Evolutionary conservation across 805 yeast species (phyloP).

Genomic region (Candida verbasci): DNA sequence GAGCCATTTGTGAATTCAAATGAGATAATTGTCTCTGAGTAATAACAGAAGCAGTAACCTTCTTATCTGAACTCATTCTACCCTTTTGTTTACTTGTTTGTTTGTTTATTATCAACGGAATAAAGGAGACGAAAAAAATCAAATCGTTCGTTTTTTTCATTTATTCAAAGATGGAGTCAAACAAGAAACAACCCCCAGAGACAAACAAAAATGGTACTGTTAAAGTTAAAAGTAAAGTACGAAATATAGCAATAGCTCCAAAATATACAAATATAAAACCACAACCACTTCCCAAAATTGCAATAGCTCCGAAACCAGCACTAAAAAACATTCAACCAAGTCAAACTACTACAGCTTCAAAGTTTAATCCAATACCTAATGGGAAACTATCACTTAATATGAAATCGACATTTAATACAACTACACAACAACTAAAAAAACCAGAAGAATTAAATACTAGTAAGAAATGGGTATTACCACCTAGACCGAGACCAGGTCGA

Average conservation of each 20-base stretch:
- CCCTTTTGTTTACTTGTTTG: no score
- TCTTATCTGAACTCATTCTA: no score
- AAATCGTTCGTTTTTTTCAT: no score
- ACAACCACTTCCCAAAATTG: no score
- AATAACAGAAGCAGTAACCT: conserved; percentile 1
- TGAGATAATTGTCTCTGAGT: conserved; percentile 39
- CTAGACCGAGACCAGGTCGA: conserved; percentile 39
- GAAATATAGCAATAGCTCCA: conserved; percentile 3
- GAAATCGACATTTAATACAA: conserved; percentile 6
- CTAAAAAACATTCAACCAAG: conserved; percentile 18
- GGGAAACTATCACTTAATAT: conserved; percentile 12
- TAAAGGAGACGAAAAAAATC: no score
- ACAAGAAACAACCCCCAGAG: no score
- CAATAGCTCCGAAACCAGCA: conserved; percentile 35
- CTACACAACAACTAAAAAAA: neutral
- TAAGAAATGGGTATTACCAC: conserved; percentile 38
- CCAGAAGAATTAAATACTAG: conserved; percentile 22
- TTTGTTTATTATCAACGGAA: no score
- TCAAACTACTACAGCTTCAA: conserved; percentile 23
- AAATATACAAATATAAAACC: conserved; percentile 36
- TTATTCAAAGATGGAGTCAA: no score
- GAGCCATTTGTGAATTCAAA: conserved; percentile 24
- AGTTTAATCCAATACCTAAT: conserved; percentile 18
- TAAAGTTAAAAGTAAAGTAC: no score
- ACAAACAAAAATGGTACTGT: no score